Evolutionary conservation across 1,284 basidiomycete species (phyloP).

Genomic region (Naganishia albida): DNA sequence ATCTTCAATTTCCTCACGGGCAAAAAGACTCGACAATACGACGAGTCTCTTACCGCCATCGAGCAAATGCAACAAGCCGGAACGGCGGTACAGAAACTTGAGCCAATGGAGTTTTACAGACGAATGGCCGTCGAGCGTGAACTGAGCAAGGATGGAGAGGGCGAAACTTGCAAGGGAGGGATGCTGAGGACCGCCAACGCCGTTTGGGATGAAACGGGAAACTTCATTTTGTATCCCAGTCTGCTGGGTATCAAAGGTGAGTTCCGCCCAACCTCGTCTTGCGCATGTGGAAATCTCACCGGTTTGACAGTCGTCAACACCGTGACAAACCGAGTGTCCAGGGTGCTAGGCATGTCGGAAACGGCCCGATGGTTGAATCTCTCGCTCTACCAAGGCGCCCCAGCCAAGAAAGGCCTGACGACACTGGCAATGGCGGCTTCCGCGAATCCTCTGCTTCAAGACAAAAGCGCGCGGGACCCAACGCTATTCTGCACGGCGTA

Average conservation of each 20-base stretch:
- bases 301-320: constrained; percentile 86
- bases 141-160: constrained; percentile 63
- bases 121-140: constrained; percentile 89
- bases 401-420: constrained; percentile 78
- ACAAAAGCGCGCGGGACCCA: constrained; percentile 79
- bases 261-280: constrained; percentile 34
- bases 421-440: constrained; percentile 95
- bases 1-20: constrained; percentile 89
- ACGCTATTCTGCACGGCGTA: constrained; percentile 91
- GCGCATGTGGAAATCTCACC: constrained; percentile 18
- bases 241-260: constrained; percentile 91
- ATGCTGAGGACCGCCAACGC: constrained; percentile 70
- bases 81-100: constrained; percentile 83
- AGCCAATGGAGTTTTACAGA: constrained; percentile 99
- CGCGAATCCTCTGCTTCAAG: constrained; percentile 87
- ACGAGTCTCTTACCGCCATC: constrained; percentile 87
- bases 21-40: constrained; percentile 88
- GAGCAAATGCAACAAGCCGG: constrained; percentile 97
- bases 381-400: constrained; percentile 87
- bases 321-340: constrained; percentile 87
- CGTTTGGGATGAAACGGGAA: constrained; percentile 95
- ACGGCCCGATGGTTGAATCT: constrained; percentile 86
- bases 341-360: constrained; percentile 92
- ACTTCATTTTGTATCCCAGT: constrained; percentile 89
- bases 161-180: constrained; percentile 46